Base-by-base conservation (phyloP, 2,329 filamentous ascomycete species). In the Fusarium udum region DNA sequence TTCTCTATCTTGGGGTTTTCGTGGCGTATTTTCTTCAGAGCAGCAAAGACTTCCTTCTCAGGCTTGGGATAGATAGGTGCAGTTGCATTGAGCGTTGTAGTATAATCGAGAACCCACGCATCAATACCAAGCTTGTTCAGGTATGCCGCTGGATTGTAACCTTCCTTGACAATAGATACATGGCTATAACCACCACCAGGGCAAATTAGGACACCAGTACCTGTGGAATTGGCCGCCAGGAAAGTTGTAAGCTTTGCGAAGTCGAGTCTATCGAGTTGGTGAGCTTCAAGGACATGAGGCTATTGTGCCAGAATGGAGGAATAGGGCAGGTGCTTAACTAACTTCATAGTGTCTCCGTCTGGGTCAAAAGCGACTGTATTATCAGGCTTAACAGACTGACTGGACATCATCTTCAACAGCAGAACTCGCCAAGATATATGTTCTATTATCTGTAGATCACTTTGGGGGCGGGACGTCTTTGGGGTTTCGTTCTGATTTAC, bases 21-120 rank as follows among this genome's bases (percentile, higher is more conserved):
- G 3, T 59, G 28, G 6, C 68, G 64, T 16, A 71, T 71, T 7
- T 65, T 31, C 28, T 55, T 16, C 0, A 71, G 22, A 6, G 68
- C 65, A 22, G 66, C 46, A 13, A 71, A 36, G 14, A 57, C 68
- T 7, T 71, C 68, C 4, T 59, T 59, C n/a, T 58, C 43, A 0
- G 68, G 68, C 7, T 64, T 64, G 2, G 68, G 68, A 45, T 61
- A 71, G 6, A 71, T 39, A 4, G 68, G 68, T 6, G 68, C 46
- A 7, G 68, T 52, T 16, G 64, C 64, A 52, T 64, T 71, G 12
- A 40, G 43, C 1, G 56, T 32, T 5, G 68, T 71, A 3, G 68
- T 69, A 7, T 71, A 71, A 28, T 64, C 61, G 9, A 71, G 56
- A 40, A 71, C 65, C 68, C 68, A 71, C 0, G 68, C 68, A 65